Percentiles rank a stretch among this genome's conserved stretches.
These are phyloP conservation scores for Mortierella sp. DNA, from an alignment of 371 early-diverging fungal genomes.

Conservation along the genomic window DNA sequence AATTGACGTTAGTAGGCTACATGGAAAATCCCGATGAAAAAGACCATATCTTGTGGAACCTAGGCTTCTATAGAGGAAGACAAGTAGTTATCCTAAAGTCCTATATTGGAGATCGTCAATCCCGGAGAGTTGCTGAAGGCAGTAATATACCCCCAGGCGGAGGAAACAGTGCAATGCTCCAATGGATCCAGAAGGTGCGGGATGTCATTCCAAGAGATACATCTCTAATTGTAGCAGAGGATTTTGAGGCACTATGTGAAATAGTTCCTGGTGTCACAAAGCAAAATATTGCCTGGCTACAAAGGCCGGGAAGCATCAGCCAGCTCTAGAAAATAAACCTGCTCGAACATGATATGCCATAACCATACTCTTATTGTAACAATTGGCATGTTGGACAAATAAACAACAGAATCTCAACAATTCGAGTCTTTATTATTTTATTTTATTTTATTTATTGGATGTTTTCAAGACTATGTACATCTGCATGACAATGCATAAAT, in stretches of 20 bases:
- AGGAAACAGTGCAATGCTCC: no score
- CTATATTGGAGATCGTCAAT: no score
- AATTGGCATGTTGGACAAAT: no score
- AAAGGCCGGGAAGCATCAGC: neutral
- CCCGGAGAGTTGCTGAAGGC: no score
- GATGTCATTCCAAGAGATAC: neutral
- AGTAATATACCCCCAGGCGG: no score
- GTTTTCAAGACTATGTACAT: neutral
- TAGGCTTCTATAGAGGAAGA: neutral
- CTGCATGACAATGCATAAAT: conserved; percentile 14
- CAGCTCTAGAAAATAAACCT: no score
- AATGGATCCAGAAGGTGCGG: neutral
- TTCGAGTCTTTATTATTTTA: no score
- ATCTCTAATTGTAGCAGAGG: neutral
- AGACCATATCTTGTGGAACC: neutral
- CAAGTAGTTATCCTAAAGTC: neutral
- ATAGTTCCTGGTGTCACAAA: conserved; percentile 2
- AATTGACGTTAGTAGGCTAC: conserved; percentile 4
- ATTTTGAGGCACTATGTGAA: neutral
- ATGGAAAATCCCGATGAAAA: neutral
- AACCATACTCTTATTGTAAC: no score
- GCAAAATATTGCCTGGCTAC: neutral
- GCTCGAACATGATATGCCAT: no score
- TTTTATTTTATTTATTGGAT: neutral
- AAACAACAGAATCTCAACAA: no score